Evolutionary conservation across 75 land plant species (phyloP), one percentile per base, ranked within the genome.

Genomic region (Cunninghamia lanceolata): DNA sequence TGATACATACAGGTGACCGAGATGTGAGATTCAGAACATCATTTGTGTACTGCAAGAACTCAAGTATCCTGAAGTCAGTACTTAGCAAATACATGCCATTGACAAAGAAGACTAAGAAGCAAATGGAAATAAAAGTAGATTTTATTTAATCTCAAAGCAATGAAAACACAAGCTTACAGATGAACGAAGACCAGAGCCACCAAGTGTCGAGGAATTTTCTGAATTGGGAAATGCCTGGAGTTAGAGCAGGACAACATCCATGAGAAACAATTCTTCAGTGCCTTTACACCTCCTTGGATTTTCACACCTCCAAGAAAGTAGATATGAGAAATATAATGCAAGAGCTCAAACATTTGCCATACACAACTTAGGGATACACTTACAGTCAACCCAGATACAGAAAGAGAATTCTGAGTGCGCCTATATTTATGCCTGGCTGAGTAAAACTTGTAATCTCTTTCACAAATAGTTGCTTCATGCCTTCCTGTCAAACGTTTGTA

Each of bases 401-500:
- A 86, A 30, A 94, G 43, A 54, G 93, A 50, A 63, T 90, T 93
- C 85, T 93, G 91, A 84, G 88, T 86, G 53, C 99, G 99, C 75
- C 97, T 95, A 86, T 94, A 98, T 80, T 96, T 98, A 78, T 97
- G 97, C 81, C 99, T 94, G 9, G 99, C 94, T 70, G 99, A 91
- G 88, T 94, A 98, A 56, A 90, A 98, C 84, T 98, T 98, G 56
- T 95, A 98, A 86, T 98, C 99, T 63, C 90, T 89, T 82, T 93
- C 93, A 82, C 93, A 93, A 19, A 98, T 85, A 59, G 92, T 91
- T 36, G 95, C 97, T 84, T 98, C 99, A 89, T 92, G 92, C 59
- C 99, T 89, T 86, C 99, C 99, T 71, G 99, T 98, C 89, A 98
- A 89, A 42, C 97, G 85, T 77, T 93, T 98, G 87, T 96, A 98